Evolutionary conservation across 140 eudicot species (phyloP).

Genomic region (Eryngium alpinum): DNA sequence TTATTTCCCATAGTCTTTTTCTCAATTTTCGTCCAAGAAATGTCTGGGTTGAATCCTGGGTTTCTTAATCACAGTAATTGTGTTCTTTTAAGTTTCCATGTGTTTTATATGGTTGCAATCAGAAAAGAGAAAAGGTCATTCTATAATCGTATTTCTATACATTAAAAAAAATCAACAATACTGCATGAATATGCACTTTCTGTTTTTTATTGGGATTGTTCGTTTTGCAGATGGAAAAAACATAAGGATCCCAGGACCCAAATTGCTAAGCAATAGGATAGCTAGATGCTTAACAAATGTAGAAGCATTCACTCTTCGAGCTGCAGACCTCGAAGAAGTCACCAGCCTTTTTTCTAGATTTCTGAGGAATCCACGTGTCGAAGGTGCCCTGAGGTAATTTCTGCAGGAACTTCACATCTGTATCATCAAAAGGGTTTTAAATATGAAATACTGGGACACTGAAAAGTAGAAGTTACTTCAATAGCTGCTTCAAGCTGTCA

Average conservation of each 20-base stretch:
- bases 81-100: neutral
- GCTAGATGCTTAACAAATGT: constrained; percentile 37
- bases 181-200: neutral
- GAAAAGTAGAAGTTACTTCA: neutral
- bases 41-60: no score
- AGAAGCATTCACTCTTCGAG: constrained; percentile 38
- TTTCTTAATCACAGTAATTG: no score
- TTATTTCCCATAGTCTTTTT: neutral
- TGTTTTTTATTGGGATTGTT: neutral
- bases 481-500: neutral
- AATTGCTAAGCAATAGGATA: constrained; percentile 50
- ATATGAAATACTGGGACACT: neutral
- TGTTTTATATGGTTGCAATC: neutral
- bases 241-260: constrained; percentile 37
- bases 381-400: constrained; percentile 43
- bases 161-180: neutral
- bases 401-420: no score
- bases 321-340: constrained; percentile 45
- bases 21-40: neutral
- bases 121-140: neutral
- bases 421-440: neutral
- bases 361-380: constrained; percentile 37
- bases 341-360: constrained; percentile 31
- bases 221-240: constrained; percentile 45
- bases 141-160: no score